Evolutionary conservation across 164 flowering plant species (phyloP), one percentile per base, ranked within the genome.

Genomic region (Tetracentron sinense): DNA sequence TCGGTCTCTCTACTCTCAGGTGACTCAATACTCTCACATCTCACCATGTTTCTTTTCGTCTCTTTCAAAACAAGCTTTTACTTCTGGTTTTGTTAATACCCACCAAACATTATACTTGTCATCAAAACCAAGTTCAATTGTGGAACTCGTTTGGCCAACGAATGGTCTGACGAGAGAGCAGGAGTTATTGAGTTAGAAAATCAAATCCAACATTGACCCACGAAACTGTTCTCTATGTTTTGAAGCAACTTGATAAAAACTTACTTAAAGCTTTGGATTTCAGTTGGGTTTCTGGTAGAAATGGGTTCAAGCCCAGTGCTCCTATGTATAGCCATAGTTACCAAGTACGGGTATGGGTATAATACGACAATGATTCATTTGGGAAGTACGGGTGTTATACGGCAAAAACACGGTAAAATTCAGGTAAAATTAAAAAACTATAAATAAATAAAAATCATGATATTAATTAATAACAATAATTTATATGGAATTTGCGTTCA

Each of bases 151-250:
- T 22, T 22, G 60, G 71, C 74, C n/a, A 68, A 77, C 38, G 84
- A 78, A 16, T 86, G 88, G 91, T 78, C 85, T 16, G 64, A 73
- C 33, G 83, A 76, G 61, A 22, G 85, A 83, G 66, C 53, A 47
- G 14, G 73, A 81, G 71, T 70, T 86, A 48, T n/a, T n/a, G n/a
- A n/a, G n/a, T n/a, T n/a, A 72, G 64, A 15, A 55, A 58, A n/a
- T 69, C 62, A 0, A 62, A 58, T 30, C 64, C 81, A n/a, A 20
- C 8, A 2, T 30, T 74, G 60, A 80, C 76, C 69, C 91, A 86
- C 60, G 96, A 86, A 64, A 65, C 75, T 58, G 82, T 84, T 38
- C 23, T 87, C 22, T 90, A 88, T 58, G 77, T 85, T 62, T 63
- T 90, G 77, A 87, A 77, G 77, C 78, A 75, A 61, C 72, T 89